phyloP scores from a whole-genome alignment of 371 early-diverging fungal species.

The Saksenaea oblongispora region DNA sequence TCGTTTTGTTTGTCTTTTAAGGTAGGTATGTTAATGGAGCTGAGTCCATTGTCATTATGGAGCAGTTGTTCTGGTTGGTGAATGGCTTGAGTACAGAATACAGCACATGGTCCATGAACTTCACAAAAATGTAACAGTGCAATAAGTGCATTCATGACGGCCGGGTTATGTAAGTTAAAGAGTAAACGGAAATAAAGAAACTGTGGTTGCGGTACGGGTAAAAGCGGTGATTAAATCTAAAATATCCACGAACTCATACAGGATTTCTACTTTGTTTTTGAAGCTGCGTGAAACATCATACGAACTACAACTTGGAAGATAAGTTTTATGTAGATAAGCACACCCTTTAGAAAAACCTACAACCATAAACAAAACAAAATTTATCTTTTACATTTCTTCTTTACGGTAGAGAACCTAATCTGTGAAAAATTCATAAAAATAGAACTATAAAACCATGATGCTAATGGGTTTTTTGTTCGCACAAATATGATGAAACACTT shows the following conservation, averaged over 20 bases:
- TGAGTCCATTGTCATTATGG: slow-evolving; percentile 3
- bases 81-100: slow-evolving; percentile 58
- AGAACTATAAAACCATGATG: too few species aligned
- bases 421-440: too few species aligned
- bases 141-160: slow-evolving; percentile 55
- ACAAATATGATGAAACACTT: too few species aligned
- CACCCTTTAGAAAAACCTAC: too few species aligned
- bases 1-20: background rate
- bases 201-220: background rate
- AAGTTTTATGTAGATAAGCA: too few species aligned
- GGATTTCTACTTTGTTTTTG: too few species aligned
- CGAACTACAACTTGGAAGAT: too few species aligned
- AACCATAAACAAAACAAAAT: too few species aligned
- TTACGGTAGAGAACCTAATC: too few species aligned
- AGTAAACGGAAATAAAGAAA: background rate
- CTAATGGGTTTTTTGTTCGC: too few species aligned
- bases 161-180: background rate
- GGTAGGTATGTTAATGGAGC: slow-evolving; percentile 10
- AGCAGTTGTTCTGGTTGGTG: slow-evolving; percentile 26
- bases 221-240: background rate
- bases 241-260: background rate
- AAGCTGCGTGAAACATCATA: too few species aligned
- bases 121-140: slow-evolving; percentile 62
- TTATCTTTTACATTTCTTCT: too few species aligned
- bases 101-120: slow-evolving; percentile 58